phyloP scores from a whole-genome alignment of 2,329 filamentous ascomycete genomes.

The Pyrenochaeta sp. region DNA sequence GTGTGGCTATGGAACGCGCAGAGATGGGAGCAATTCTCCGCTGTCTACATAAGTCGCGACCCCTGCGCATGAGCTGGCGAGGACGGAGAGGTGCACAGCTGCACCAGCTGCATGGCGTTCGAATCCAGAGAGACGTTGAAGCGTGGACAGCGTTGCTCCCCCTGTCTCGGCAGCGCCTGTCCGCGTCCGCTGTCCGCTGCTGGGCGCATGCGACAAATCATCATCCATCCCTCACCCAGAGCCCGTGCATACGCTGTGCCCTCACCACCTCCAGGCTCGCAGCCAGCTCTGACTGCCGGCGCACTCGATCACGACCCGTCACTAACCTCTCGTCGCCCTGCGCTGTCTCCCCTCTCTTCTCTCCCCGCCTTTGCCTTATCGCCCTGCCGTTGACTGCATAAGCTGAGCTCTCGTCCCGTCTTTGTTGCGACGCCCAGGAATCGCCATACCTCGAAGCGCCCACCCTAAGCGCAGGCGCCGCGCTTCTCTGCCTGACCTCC shows the following conservation, averaged over 20 bases:
- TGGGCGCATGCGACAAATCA: constrained; percentile 14
- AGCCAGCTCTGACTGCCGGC: constrained; percentile 12
- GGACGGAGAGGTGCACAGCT: background rate
- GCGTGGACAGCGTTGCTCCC: background rate
- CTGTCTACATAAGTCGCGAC: background rate
- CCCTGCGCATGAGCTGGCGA: constrained; percentile 4
- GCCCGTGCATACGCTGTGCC: constrained; percentile 6
- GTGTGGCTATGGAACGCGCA: background rate
- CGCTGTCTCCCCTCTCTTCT: background rate
- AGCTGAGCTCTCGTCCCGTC: constrained; percentile 13
- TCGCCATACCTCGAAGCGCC: constrained; percentile 24
- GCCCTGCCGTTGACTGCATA: constrained; percentile 16
- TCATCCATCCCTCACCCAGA: background rate
- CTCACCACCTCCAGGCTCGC: constrained; percentile 1
- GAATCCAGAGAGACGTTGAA: background rate
- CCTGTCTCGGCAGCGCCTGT: constrained; percentile 1
- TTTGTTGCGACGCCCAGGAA: constrained; percentile 24
- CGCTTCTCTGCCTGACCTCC: constrained; percentile 8
- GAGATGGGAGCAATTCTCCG: constrained; percentile 1
- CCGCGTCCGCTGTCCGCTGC: background rate
- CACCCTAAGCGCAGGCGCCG: constrained; percentile 14
- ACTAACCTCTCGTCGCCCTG: background rate
- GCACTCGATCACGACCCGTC: constrained; percentile 3
- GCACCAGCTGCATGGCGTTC: background rate
- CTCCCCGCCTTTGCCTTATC: background rate